These are phyloP conservation scores for Psilocybe sp. DNA, from an alignment of 768 basidiomycete genomes.

Conservation along the genomic window DNA sequence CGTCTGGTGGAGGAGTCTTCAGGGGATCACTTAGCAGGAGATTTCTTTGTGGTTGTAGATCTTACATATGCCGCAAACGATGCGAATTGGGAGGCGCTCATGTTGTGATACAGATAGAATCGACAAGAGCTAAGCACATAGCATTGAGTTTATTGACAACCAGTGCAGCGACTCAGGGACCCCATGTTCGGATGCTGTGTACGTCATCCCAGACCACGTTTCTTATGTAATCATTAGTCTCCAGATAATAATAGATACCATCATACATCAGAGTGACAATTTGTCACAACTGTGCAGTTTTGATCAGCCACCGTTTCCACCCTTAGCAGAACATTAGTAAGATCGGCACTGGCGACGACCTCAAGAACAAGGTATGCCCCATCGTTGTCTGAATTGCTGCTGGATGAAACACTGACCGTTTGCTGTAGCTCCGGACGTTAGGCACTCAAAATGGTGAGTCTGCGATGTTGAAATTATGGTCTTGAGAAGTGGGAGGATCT, in stretches of 20 bases:
- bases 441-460: slow-evolving; percentile 34
- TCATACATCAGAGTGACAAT: background rate
- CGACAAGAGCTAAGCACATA: no score
- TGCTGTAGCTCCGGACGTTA: slow-evolving; percentile 16
- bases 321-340: slow-evolving; percentile 14
- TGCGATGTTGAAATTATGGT: slow-evolving; percentile 10
- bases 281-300: slow-evolving; percentile 41
- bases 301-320: slow-evolving; percentile 29
- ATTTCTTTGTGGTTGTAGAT: slow-evolving; percentile 11
- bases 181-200: no score
- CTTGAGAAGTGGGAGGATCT: slow-evolving; percentile 9
- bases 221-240: no score
- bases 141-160: no score
- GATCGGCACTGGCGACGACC: slow-evolving; percentile 38
- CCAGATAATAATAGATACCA: background rate
- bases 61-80: slow-evolving; percentile 63
- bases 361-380: slow-evolving; percentile 40
- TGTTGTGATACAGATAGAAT: background rate
- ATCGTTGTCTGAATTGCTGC: slow-evolving; percentile 3
- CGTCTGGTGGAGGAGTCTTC: slow-evolving; percentile 61
- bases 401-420: slow-evolving; percentile 1
- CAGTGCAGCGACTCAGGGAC: no score
- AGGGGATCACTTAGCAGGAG: background rate
- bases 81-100: slow-evolving; percentile 37
- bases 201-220: slow-evolving; percentile 1